Evolutionary conservation across 2,329 filamentous ascomycete species (phyloP), one percentile per base, ranked within the genome.

Genomic region (Alternaria atra): DNA sequence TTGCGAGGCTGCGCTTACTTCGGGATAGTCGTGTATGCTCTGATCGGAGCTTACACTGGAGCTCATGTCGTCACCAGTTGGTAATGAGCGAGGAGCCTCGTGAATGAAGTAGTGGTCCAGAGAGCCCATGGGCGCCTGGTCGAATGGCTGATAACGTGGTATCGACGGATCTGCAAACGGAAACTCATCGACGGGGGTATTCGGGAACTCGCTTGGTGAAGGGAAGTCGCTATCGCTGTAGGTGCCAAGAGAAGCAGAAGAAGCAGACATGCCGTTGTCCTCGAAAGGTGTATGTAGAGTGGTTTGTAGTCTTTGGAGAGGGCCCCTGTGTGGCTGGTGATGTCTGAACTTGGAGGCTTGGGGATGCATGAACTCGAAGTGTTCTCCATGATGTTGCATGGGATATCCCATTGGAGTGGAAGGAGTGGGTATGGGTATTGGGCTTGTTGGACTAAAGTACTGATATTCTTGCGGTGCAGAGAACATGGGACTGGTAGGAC

Each of bases 181-280:
- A 47, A 77, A 77, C 44, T 82, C 82, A 20, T 81, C 80, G 8
- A 80, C 80, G 27, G 82, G 81, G 17, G 82, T 83, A 10, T 80
- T 78, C 17, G 82, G 81, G 57, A 79, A 83, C 57, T 84, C 82
- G 60, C 79, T 71, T 12, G 82, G 82, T 20, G 82, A 82, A 32
- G 80, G 79, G 58, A 80, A 83, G 61, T 83, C 82, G 55, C 80
- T 80, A 58, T 83, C 82, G 55, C 80, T 80, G 67, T 81, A 84
- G 15, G 82, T 82, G 52, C 80, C 80, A 23, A 82, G 69, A 6
- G 82, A 83, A 50, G 80, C 80, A 7, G 80, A 80, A 5, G 83
- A 83, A 20, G 78, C 77, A 25, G 82, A 83, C 39, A 81, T 70
- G 12, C 75, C 74, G 39, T 74, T 71, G 12, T 80, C 79, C 48